These are phyloP conservation scores for Aschersonia sp. DNA, from an alignment of 2,329 filamentous ascomycete species.

Conservation along the genomic window DNA sequence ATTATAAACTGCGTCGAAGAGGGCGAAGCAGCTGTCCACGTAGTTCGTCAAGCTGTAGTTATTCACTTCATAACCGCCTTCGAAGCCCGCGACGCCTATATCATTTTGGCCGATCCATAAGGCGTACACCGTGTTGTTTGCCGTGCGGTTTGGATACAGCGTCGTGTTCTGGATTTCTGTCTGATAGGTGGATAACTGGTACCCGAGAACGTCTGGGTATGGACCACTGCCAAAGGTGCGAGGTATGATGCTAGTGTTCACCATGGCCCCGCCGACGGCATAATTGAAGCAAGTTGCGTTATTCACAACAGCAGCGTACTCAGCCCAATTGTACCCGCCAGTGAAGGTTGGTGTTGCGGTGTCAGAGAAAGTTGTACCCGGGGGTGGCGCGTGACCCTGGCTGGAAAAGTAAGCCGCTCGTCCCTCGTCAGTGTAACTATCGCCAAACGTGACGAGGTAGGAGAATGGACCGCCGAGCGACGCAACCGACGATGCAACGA, in stretches of 20 bases:
- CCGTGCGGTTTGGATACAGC: constrained; percentile 25
- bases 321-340: constrained; percentile 55
- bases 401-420: constrained; percentile 50
- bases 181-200: constrained; percentile 43
- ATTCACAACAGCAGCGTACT: constrained; percentile 47
- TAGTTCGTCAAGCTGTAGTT: constrained; percentile 50
- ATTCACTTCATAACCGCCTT: constrained; percentile 46
- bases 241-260: constrained; percentile 52
- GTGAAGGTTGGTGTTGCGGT: constrained; percentile 36
- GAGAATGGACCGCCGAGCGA: not conserved
- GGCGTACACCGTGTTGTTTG: constrained; percentile 53
- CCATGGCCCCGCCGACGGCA: constrained; percentile 58
- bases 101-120: constrained; percentile 79
- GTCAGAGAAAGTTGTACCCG: constrained; percentile 33
- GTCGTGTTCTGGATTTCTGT: constrained; percentile 29
- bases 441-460: constrained; percentile 53
- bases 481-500: not conserved
- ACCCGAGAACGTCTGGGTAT: constrained; percentile 49
- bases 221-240: constrained; percentile 32
- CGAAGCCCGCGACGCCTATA: constrained; percentile 49
- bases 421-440: constrained; percentile 64
- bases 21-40: constrained; percentile 51
- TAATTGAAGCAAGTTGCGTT: constrained; percentile 49
- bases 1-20: constrained; percentile 48
- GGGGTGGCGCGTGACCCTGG: constrained; percentile 45